phyloP scores from a whole-genome alignment of 2,329 filamentous ascomycete genomes.

The Colletotrichum neosansevieriae region DNA sequence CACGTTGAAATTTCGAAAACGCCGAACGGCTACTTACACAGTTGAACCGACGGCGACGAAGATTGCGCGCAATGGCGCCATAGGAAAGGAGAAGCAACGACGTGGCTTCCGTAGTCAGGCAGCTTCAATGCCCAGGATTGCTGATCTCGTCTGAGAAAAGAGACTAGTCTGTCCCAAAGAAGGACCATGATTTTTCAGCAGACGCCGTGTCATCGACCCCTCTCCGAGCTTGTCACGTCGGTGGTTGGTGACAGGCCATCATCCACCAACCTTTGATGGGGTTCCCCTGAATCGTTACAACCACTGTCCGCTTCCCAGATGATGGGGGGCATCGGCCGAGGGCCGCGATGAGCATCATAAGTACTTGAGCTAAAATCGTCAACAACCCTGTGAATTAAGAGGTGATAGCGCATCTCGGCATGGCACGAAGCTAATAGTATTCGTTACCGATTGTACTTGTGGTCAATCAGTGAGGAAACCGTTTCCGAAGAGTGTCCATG shows the following conservation, averaged over 20 bases:
- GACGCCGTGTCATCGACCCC: neutral
- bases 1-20: neutral
- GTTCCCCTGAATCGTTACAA: neutral
- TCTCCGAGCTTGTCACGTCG: neutral
- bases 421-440: neutral
- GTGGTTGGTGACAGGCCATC: neutral
- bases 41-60: neutral
- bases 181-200: neutral
- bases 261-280: neutral
- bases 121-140: no score
- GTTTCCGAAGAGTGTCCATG: constrained; percentile 49
- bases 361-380: constrained; percentile 9
- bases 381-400: constrained; percentile 3
- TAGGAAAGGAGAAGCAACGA: neutral
- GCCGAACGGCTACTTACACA: neutral
- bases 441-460: neutral
- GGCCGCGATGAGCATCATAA: neutral
- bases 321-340: neutral
- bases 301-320: neutral
- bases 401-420: neutral
- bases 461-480: constrained; percentile 42
- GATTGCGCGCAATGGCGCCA: no score
- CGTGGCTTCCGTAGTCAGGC: no score
- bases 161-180: no score
- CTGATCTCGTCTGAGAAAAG: no score